These are phyloP conservation scores for Hypoxylon crocopeplum DNA, from an alignment of 495 filamentous ascomycete genomes.

Conservation along the genomic window DNA sequence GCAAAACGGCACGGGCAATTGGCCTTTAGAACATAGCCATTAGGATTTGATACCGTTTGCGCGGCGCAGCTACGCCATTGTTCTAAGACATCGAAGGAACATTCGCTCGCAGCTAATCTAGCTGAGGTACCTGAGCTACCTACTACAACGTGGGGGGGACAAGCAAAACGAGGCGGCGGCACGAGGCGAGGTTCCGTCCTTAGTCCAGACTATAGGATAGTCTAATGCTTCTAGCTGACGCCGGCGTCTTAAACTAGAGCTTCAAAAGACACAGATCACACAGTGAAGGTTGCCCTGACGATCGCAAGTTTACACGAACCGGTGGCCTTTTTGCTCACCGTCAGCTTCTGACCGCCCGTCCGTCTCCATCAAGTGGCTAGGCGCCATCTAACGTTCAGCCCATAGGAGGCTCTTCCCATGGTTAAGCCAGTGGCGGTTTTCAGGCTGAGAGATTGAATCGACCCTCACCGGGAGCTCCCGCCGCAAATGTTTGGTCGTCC, in stretches of 20 bases:
- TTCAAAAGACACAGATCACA: neutral
- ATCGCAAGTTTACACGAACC: slow-evolving; percentile 14
- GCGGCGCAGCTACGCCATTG: slow-evolving; percentile 14
- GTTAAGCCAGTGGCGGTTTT: neutral
- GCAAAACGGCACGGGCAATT: slow-evolving; percentile 1
- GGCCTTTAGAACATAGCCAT: slow-evolving; percentile 7
- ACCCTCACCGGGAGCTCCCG: neutral
- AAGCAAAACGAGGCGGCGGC: slow-evolving; percentile 17
- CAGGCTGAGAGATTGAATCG: neutral
- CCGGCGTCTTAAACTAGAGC: neutral
- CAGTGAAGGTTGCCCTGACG: neutral
- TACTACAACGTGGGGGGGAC: neutral
- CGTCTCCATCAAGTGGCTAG: neutral
- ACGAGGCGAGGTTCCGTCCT: slow-evolving; percentile 24
- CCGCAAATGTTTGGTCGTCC: neutral
- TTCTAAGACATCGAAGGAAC: slow-evolving; percentile 4
- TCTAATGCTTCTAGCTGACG: slow-evolving; percentile 11
- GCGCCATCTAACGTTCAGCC: neutral
- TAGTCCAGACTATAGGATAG: slow-evolving; percentile 1
- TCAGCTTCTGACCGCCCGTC: neutral
- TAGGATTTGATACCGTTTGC: slow-evolving; percentile 5
- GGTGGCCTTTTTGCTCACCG: slow-evolving; percentile 14
- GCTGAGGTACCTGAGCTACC: neutral
- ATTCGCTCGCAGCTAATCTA: neutral
- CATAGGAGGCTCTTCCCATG: neutral